Percentiles rank a stretch among this genome's conserved stretches.
phyloP scores from a whole-genome alignment of 1,139 yeast species.

The Spathaspora sp. region DNA sequence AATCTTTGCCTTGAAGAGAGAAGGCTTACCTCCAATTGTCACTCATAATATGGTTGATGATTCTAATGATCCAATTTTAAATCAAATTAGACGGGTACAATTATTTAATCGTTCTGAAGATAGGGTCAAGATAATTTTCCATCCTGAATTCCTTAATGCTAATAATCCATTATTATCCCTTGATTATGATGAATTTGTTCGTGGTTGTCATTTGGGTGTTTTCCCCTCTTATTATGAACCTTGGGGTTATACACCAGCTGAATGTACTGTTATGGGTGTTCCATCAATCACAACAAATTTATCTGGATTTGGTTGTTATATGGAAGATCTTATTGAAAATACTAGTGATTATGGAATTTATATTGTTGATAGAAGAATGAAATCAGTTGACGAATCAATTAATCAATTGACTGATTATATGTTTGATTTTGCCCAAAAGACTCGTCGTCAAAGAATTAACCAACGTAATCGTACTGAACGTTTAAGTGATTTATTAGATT shows the following conservation, averaged over 20 bases:
- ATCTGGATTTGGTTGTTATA: conserved; percentile 97
- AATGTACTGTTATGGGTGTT: conserved; percentile 99
- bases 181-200: conserved; percentile 95
- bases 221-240: conserved; percentile 99
- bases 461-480: conserved; percentile 97
- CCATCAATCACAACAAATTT: conserved; percentile 97
- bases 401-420: conserved; percentile 86
- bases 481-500: conserved; percentile 86
- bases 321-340: conserved; percentile 96
- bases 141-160: conserved; percentile 94
- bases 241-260: conserved; percentile 99
- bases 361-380: conserved; percentile 92
- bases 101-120: conserved; percentile 88
- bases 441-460: conserved; percentile 95
- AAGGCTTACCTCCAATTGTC: conserved; percentile 88
- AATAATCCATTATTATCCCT: conserved; percentile 91
- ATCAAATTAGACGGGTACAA: conserved; percentile 89
- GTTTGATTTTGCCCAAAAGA: conserved; percentile 85
- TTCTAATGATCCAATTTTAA: conserved; percentile 84
- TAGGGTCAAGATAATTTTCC: conserved; percentile 93
- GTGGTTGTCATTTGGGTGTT: conserved; percentile 97
- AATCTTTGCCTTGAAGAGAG: conserved; percentile 89
- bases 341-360: conserved; percentile 95
- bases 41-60: conserved; percentile 98
- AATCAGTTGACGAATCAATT: conserved; percentile 91